Evolutionary conservation across 1,284 basidiomycete species (phyloP), one percentile per base, ranked within the genome.

Genomic region (Malassezia vespertilionis): DNA sequence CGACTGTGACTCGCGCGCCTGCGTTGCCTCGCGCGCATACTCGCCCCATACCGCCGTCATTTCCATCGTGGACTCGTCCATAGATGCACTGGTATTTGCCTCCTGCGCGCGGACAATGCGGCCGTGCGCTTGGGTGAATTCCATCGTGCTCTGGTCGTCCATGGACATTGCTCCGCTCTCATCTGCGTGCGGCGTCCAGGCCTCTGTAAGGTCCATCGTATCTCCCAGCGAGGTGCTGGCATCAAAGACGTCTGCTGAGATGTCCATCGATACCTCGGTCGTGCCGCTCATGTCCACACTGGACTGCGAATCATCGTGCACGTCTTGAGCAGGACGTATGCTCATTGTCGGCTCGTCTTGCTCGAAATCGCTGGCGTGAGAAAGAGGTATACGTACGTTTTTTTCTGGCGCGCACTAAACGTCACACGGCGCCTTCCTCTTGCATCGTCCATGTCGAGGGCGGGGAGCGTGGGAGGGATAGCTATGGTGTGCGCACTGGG

Each of bases 271-370:
- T 14, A 44, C 24, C 14, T 46, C 45, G 4, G 26, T 33, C 32
- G 44, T 33, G 21, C 21, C 26, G 21, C 28, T 33, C 17, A 33
- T 44, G 21, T 28, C 31, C 17, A 36, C 18, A 31, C 38, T 17
- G 11, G 42, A 11, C n/a, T 40, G 46, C 15, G 41, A 36, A 3
- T 45, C 47, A 5, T 42, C 22, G 23, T 39, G 41, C 35, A 44
- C 35, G 26, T 22, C 15, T 27, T 39, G 51, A 20, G 53, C 43
- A 6, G 56, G 53, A 2, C 48, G 46, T 14, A 59, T 50, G 30
- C 47, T 38, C 51, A 59, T 59, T 24, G 57, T 59, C 22, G 57
- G 57, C 54, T 59, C 57, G 31, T 59, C 57, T 30, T 44, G 45
- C 37, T 45, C 47, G 40, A 54, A 59, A 28, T 45, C 53, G 18